Base-by-base conservation (phyloP, 2,329 filamentous ascomycete species). In the Fusarium nurragi region DNA sequence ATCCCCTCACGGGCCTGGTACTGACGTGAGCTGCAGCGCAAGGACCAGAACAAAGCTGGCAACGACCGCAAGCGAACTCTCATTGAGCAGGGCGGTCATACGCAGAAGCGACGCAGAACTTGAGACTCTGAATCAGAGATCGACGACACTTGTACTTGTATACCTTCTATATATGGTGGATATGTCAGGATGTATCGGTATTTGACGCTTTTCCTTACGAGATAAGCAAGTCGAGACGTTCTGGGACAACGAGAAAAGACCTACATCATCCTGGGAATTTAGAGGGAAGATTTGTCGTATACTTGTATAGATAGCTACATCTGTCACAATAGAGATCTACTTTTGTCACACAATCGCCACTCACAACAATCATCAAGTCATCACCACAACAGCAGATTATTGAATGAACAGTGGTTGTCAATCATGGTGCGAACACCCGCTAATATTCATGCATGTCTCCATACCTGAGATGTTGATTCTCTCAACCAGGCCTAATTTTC, bases 1-100 rank as follows among this genome's bases (percentile, higher is more conserved):
- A 10, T 26, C 0, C 0, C 2, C 11, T 11, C 1, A 1, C 6
- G 5, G 3, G 1, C 1, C 3, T 4, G 9, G 14, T 52, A 4
- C 53, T 63, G 4, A 60, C n/a, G n/a, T 6, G 18, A 22, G 6
- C 18, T 6, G 3, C 23, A 71, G 69, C 59, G 69, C 46, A 71
- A 71, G 43, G 47, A 44, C 19, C 65, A 67, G 16, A 71, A 71
- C 6, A 71, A 71, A 18, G 60, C 61, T 4, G 67, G 69, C 0
- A 71, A 71, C 3, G 69, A 71, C 18, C 65, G 67, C 18, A 71
- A 71, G 59, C 49, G 69, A 16, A 58, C 45, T 10, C 48, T 44
- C 12, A 61, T 47, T 22, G 54, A 52, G 18, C 61, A 61, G 23
- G 50, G 34, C 13, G 64, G 56, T 2, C 51, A 30, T 13, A 38